Base-by-base conservation (phyloP, 2,329 filamentous ascomycete genomes). In the Ophiocordyceps sinensis region DNA sequence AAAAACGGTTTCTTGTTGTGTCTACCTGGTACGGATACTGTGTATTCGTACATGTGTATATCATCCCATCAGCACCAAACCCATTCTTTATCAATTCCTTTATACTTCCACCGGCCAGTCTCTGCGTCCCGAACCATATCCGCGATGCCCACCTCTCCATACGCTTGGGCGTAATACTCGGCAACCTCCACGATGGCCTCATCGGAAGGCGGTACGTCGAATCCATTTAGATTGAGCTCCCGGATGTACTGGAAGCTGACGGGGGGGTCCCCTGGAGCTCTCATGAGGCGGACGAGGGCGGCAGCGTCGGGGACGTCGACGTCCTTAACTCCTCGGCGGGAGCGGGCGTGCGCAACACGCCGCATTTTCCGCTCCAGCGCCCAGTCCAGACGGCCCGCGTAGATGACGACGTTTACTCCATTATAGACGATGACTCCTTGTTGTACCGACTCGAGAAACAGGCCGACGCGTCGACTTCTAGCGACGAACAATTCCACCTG, bases 331-430 rank as follows among this genome's bases (percentile, higher is more conserved):
- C 35, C 15, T 26, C 38, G 30, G 10, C 37, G 36, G 28, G 41
- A 39, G 23, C 11, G 21, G 11, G 42, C 43, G 28, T 49, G 37
- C 14, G 45, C 44, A 13, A 55, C 44, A 2, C 53, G 48, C 21
- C 52, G 47, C 12, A 56, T 30, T 39, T 55, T 54, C 8, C 45
- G 43, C 44, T 56, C 53, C 9, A 56, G 45, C 10, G 48, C 46
- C 47, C 49, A 54, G n/a, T 52, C 47, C 17, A 55, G 43, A 3
- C 42, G 39, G 5, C 44, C 53, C 2, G 49, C 53, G 32, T 48
- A 56, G 10, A 55, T 41, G 7, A 44, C 39, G 19, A 55, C 40
- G 42, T 53, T 49, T 13, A n/a, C 32, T 0, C 52, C 53, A 10
- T 41, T 21, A 19, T 48, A 55, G 3, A 54, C 38, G 10, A 42